These are phyloP conservation scores for Mrakia gelida DNA, from an alignment of 768 basidiomycete genomes.

Conservation along the genomic window DNA sequence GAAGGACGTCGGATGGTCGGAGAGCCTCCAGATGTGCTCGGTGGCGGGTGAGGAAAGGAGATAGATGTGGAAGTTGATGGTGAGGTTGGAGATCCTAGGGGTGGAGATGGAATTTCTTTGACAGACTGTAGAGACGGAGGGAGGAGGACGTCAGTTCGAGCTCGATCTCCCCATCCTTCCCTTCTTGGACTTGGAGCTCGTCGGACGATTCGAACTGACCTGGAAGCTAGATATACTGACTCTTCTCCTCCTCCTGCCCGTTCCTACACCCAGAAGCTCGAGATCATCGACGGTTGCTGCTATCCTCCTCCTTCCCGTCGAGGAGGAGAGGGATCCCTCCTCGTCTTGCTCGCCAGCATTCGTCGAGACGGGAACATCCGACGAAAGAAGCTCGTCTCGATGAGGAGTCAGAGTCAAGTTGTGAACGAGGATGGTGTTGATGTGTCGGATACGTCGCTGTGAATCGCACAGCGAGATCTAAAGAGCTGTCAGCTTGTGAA, in stretches of 20 bases:
- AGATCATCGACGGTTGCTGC: conserved; percentile 25
- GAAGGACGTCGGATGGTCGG: conserved; percentile 17
- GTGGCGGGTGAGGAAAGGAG: background rate
- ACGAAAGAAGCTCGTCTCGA: conserved; percentile 27
- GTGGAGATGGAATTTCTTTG: background rate
- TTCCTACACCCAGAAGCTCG: conserved; percentile 12
- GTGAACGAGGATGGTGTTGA: conserved; percentile 18
- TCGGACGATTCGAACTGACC: background rate
- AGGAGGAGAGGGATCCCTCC: background rate
- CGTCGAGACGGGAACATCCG: background rate
- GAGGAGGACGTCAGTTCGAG: background rate
- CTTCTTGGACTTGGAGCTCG: background rate
- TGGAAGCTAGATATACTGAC: background rate
- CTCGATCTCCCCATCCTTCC: background rate
- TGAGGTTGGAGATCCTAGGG: background rate
- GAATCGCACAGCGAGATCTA: too few species aligned
- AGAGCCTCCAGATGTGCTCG: background rate
- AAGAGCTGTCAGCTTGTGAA: background rate
- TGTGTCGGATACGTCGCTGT: conserved; percentile 27
- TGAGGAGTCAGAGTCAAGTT: conserved; percentile 29
- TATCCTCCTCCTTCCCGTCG: background rate
- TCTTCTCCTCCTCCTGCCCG: background rate
- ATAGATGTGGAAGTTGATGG: background rate
- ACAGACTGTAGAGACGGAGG: background rate
- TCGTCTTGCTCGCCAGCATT: background rate